Conservation (phyloP, 352 stramenopile genomes). For the Phytophthora multivora region DNA sequence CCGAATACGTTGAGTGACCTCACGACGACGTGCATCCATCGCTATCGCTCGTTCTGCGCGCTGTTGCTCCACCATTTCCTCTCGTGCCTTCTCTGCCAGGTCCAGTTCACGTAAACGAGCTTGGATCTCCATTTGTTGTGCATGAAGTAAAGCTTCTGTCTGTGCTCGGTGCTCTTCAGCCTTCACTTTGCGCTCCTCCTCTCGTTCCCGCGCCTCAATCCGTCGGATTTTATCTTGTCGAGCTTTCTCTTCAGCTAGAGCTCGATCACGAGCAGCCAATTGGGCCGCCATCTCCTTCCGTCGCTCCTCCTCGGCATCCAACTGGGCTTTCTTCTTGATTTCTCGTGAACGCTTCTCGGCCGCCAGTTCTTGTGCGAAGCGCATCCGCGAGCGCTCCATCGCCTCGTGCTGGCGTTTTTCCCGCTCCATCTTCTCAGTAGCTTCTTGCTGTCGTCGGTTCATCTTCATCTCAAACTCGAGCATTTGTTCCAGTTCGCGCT, state of each 20-base stretch:
- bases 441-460: constrained; percentile 82
- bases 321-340: constrained; percentile 82
- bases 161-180: constrained; percentile 70
- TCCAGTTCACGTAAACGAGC: constrained; percentile 63
- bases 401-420: constrained; percentile 72
- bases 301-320: constrained; percentile 84
- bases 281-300: constrained; percentile 65
- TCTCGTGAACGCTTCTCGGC: constrained; percentile 80
- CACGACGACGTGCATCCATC: constrained; percentile 66
- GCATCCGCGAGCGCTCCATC: constrained; percentile 65
- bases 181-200: constrained; percentile 78
- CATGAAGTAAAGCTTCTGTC: constrained; percentile 56
- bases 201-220: constrained; percentile 68
- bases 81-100: constrained; percentile 63
- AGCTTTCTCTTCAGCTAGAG: constrained; percentile 79
- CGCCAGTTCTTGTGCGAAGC: constrained; percentile 67
- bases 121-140: constrained; percentile 74
- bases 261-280: constrained; percentile 72
- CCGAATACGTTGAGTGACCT: constrained; percentile 65
- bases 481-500: constrained; percentile 90
- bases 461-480: constrained; percentile 93
- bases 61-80: constrained; percentile 79
- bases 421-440: constrained; percentile 66
- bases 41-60: constrained; percentile 60
- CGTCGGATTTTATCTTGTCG: constrained; percentile 67